A percentile compares a stretch with the other conserved stretches of the same genome.
Evolutionary conservation across 1,139 yeast species (phyloP).

Genomic region (Ogataea hybrid): DNA sequence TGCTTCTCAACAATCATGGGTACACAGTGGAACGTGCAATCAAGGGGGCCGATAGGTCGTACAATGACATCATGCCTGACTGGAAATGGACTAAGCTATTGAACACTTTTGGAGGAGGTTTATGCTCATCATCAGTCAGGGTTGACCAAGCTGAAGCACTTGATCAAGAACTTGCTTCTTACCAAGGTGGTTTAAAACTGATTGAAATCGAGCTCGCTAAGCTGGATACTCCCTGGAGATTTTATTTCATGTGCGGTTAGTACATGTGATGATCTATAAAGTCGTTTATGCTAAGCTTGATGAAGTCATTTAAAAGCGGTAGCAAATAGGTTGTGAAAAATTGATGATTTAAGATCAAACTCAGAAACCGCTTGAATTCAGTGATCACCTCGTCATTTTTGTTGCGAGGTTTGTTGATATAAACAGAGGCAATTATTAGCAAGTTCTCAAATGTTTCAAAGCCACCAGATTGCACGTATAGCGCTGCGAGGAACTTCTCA

Average conservation of each 20-base stretch:
- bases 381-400: slow-evolving; percentile 23
- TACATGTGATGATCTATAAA: slow-evolving; percentile 31
- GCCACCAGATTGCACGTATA: slow-evolving; percentile 7
- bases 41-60: slow-evolving; percentile 69
- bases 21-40: slow-evolving; percentile 86
- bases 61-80: slow-evolving; percentile 73
- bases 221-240: slow-evolving; percentile 61
- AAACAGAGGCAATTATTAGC: slow-evolving; percentile 16
- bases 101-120: slow-evolving; percentile 64
- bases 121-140: slow-evolving; percentile 33
- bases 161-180: slow-evolving; percentile 36
- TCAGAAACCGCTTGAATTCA: slow-evolving; percentile 30
- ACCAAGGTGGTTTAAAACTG: slow-evolving; percentile 40
- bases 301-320: slow-evolving; percentile 29
- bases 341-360: slow-evolving; percentile 25
- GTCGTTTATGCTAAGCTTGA: slow-evolving; percentile 30
- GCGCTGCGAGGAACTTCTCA: slow-evolving; percentile 11
- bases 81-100: slow-evolving; percentile 79
- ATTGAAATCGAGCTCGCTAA: slow-evolving; percentile 59
- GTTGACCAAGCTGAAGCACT: slow-evolving; percentile 39
- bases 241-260: slow-evolving; percentile 32
- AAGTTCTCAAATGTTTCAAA: slow-evolving; percentile 15
- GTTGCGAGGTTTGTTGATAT: slow-evolving; percentile 8
- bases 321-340: slow-evolving; percentile 26
- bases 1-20: slow-evolving; percentile 78